A percentile compares a stretch with the other conserved stretches of the same genome.
Conservation (phyloP, 345 rosid genomes). For the Chamaenerion angustifolium region DNA sequence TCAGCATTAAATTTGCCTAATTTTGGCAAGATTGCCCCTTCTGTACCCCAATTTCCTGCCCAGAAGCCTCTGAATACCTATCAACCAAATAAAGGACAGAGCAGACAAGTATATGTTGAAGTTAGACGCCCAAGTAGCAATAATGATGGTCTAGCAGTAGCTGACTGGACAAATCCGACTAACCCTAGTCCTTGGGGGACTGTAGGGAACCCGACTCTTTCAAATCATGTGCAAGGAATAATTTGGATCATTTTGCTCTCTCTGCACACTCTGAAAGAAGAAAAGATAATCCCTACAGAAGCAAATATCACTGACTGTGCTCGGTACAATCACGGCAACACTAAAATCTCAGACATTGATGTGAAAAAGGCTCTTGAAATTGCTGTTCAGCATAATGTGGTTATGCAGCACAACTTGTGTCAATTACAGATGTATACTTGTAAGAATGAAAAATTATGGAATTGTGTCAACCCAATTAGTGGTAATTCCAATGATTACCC, state of each 20-base stretch:
- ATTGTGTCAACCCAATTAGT: conserved; percentile 57
- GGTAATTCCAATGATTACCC: conserved; percentile 40
- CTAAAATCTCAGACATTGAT: conserved; percentile 44
- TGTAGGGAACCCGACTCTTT: conserved; percentile 36
- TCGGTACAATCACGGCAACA: conserved; percentile 37
- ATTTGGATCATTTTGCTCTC: conserved; percentile 68
- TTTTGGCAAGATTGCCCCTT: no score
- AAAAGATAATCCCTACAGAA: conserved; percentile 65
- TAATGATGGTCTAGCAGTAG: conserved; percentile 1
- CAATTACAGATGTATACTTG: conserved; percentile 48
- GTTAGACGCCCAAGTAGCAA: conserved; percentile 13
- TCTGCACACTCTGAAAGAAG: conserved; percentile 56
- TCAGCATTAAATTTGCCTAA: no score
- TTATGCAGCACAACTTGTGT: conserved; percentile 37
- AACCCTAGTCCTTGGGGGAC: conserved; percentile 30
- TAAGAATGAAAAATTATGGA: conserved; percentile 60
- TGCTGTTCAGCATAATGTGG: conserved; percentile 59
- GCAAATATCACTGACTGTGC: conserved; percentile 62
- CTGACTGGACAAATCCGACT: conserved; percentile 1
- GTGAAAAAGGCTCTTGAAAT: conserved; percentile 56
- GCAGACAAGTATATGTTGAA: no score
- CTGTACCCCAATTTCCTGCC: no score
- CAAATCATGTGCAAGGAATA: conserved; percentile 73
- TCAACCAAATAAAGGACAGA: no score
- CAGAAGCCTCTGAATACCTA: no score